Percentiles rank a stretch among this genome's conserved stretches.
phyloP scores from a whole-genome alignment of 2,329 filamentous ascomycete species.

The Dendryphion nanum region DNA sequence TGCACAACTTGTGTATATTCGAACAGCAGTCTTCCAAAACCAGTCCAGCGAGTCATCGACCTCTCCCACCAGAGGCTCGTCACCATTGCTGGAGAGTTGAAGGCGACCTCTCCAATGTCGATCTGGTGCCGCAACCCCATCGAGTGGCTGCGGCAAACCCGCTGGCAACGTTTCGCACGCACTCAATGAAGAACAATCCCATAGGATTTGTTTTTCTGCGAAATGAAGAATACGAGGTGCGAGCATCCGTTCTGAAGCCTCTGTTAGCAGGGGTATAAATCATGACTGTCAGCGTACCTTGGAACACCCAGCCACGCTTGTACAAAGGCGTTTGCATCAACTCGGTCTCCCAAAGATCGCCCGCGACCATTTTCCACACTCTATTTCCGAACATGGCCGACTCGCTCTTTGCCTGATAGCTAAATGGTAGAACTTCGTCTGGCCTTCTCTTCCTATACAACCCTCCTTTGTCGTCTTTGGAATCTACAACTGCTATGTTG shows the following conservation, averaged over 20 bases:
- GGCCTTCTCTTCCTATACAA: slow-evolving; percentile 18
- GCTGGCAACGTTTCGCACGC: slow-evolving; percentile 23
- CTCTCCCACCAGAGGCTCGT: slow-evolving; percentile 12
- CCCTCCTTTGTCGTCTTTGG: slow-evolving; percentile 15
- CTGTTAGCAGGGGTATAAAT: slow-evolving; percentile 3
- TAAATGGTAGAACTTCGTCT: slow-evolving; percentile 11
- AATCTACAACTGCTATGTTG: slow-evolving; percentile 27
- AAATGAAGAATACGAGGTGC: slow-evolving; percentile 27
- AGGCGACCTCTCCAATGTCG: slow-evolving; percentile 25
- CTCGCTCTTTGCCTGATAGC: slow-evolving; percentile 7
- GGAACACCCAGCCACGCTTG: slow-evolving; percentile 27
- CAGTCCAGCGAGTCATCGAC: slow-evolving; percentile 18
- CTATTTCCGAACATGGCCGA: slow-evolving; percentile 12
- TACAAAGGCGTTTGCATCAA: slow-evolving; percentile 19
- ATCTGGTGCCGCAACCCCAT: slow-evolving; percentile 13
- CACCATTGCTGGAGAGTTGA: slow-evolving; percentile 7
- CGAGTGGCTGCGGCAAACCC: slow-evolving; percentile 19
- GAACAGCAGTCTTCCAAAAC: slow-evolving; percentile 24
- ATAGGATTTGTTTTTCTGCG: slow-evolving; percentile 21
- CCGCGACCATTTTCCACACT: slow-evolving; percentile 16
- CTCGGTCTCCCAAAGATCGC: slow-evolving; percentile 18
- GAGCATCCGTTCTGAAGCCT: slow-evolving; percentile 23
- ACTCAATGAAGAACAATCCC: slow-evolving; percentile 23
- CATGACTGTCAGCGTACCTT: slow-evolving; percentile 23
- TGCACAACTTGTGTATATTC: slow-evolving; percentile 20